Evolutionary conservation across 441 rosid genomes (phyloP).

Genomic region (Gossypium armourianum): DNA sequence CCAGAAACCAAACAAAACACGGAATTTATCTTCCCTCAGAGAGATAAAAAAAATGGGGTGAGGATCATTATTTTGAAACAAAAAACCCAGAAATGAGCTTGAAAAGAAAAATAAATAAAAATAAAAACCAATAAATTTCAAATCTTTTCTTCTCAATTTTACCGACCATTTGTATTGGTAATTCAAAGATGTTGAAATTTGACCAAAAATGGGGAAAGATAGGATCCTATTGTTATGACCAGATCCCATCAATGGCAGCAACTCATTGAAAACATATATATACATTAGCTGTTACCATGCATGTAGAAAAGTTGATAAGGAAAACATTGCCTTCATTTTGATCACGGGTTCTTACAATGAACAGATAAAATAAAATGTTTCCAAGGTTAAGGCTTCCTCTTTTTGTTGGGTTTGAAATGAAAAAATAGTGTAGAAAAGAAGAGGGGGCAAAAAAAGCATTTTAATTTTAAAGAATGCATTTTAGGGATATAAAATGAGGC

Average conservation of each 20-base stretch:
- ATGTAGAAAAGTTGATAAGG: not conserved
- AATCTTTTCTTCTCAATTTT: constrained; percentile 10
- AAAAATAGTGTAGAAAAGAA: not conserved
- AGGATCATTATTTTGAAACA: constrained; percentile 11
- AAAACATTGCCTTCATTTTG: not conserved
- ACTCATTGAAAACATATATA: constrained; percentile 15
- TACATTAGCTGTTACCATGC: not conserved
- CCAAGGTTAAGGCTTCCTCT: not conserved
- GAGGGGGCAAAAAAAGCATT: not conserved
- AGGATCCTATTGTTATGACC: constrained; percentile 21
- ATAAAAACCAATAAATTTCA: not conserved
- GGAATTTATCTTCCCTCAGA: constrained; percentile 21
- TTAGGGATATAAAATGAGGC: not conserved
- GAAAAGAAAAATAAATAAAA: not conserved
- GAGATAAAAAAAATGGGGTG: constrained; percentile 16
- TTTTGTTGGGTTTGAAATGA: not conserved
- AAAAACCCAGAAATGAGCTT: constrained; percentile 16
- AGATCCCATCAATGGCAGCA: constrained; percentile 34
- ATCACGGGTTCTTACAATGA: not conserved
- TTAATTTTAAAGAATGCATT: not conserved
- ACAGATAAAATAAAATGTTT: not conserved
- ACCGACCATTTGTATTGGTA: constrained; percentile 7
- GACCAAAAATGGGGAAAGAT: not conserved
- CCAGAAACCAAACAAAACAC: constrained; percentile 25
- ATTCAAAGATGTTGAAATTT: not conserved